Evolutionary conservation across 352 stramenopile genomes (phyloP), one percentile per base, ranked within the genome.

Genomic region (Stramenopiles sp.): DNA sequence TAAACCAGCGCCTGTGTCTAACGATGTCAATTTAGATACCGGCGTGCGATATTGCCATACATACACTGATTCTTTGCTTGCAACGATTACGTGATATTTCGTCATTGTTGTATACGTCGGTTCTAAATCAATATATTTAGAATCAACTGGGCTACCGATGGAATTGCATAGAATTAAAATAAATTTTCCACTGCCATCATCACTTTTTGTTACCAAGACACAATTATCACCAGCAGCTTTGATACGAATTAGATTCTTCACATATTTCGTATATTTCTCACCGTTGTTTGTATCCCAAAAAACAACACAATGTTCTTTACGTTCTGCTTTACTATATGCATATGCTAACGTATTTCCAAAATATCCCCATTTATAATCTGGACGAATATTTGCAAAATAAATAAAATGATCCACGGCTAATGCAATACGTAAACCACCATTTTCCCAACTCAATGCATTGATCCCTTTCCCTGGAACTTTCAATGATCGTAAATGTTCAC

Each of bases 351-450:
- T 94, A 78, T 91, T 90, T 20, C 84, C 82, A 78, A 94, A 94
- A 78, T 89, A 94, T 7, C 89, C 89, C 91, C 91, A 97, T 65
- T 91, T 91, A 86, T 97, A 96, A 43, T 89, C 87, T 27, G 88
- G 90, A 1, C 93, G 89, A 69, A 97, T 93, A 84, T 96, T 97
- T 38, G 92, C 93, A 84, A 97, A 97, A 86, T 95, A 97, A 77
- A 97, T 96, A 85, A 93, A 92, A 27, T 90, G 92, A 83, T 96
- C 93, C 29, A 97, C 92, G 0, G 93, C 93, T 23, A 97, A 81
- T 63, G 92, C 94, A 63, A 97, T 93, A 32, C 92, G 86, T 43
- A 97, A 80, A 13, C 92, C 91, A 0, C 85, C 87, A 78, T 91
- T 91, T 86, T 97, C 92, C 92, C 92, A 97, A 31, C 89, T 89